These are phyloP conservation scores for Jimgerdemannia flammicorona DNA, from an alignment of 192 early-diverging fungal genomes.

Conservation along the genomic window DNA sequence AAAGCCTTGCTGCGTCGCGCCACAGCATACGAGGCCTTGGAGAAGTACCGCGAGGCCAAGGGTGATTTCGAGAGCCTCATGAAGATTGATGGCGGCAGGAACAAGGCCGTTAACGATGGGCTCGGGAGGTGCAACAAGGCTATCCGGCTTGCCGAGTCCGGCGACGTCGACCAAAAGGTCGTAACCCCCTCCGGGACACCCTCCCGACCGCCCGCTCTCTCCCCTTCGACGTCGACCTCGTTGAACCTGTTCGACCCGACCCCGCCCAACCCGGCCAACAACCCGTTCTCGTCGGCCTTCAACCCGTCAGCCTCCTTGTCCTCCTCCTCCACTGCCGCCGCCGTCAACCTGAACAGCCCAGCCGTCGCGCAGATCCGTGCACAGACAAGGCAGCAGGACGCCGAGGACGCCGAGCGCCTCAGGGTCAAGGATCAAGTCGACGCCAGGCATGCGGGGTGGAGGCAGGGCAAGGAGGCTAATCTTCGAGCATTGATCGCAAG, in stretches of 20 bases:
- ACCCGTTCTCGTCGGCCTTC: not conserved
- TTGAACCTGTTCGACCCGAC: slow-evolving; percentile 1
- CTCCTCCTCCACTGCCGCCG: slow-evolving; percentile 1
- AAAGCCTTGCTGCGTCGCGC: slow-evolving; percentile 79
- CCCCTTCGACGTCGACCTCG: too few species aligned
- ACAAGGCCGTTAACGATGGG: slow-evolving; percentile 31
- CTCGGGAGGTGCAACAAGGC: slow-evolving; percentile 48
- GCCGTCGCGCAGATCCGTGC: slow-evolving; percentile 74
- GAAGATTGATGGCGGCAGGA: slow-evolving; percentile 26
- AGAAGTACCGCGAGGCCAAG: slow-evolving; percentile 74
- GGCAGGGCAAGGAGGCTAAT: slow-evolving; percentile 86
- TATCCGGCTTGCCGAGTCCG: slow-evolving; percentile 7
- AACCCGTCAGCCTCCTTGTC: not conserved
- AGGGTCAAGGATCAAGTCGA: slow-evolving; percentile 79
- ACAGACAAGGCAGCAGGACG: slow-evolving; percentile 61
- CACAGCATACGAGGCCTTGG: slow-evolving; percentile 75
- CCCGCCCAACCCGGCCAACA: slow-evolving; percentile 1
- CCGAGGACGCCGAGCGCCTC: slow-evolving; percentile 76
- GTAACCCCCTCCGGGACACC: not conserved
- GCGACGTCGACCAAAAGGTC: not conserved
- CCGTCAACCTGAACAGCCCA: slow-evolving; percentile 13
- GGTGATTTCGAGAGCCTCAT: slow-evolving; percentile 49
- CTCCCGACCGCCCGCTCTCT: too few species aligned
- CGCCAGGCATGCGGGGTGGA: slow-evolving; percentile 70
- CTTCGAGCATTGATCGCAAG: slow-evolving; percentile 83